Percentiles rank a stretch among this genome's conserved stretches.
Conservation (phyloP, 2,329 filamentous ascomycete species). For the Sphaerulina musiva region DNA sequence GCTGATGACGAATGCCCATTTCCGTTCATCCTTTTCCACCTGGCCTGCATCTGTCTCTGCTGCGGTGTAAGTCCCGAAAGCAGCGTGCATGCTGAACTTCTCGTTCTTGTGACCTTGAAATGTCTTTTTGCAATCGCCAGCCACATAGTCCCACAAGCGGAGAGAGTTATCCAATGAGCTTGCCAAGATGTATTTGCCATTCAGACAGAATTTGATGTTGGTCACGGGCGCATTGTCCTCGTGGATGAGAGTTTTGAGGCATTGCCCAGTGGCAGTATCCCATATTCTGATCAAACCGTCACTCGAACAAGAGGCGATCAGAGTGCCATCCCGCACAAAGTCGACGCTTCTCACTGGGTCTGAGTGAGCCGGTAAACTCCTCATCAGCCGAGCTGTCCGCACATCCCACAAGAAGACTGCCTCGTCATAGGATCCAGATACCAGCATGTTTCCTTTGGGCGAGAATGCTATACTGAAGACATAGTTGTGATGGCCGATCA, state of each 20-base stretch:
- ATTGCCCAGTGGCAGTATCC: conserved; percentile 94
- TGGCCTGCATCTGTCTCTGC: conserved; percentile 11
- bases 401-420: conserved; percentile 97
- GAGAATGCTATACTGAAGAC: conserved; percentile 90
- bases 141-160: conserved; percentile 89
- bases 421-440: conserved; percentile 92
- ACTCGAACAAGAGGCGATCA: conserved; percentile 84
- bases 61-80: conserved; percentile 63
- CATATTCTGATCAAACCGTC: conserved; percentile 91
- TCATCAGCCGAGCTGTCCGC: conserved; percentile 77
- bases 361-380: conserved; percentile 84
- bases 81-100: conserved; percentile 75
- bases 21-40: conserved; percentile 13
- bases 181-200: conserved; percentile 86
- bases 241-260: conserved; percentile 86
- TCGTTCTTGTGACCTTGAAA: conserved; percentile 88
- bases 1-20: conserved; percentile 62
- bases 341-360: conserved; percentile 92
- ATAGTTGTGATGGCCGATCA: conserved; percentile 92
- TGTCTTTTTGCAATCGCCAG: conserved; percentile 87
- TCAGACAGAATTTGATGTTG: conserved; percentile 85
- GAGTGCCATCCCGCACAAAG: conserved; percentile 83
- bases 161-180: conserved; percentile 87
- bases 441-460: conserved; percentile 96
- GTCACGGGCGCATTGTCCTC: conserved; percentile 91